These are phyloP conservation scores for Boletus sp. DNA, from an alignment of 768 basidiomycete species.

Conservation along the genomic window DNA sequence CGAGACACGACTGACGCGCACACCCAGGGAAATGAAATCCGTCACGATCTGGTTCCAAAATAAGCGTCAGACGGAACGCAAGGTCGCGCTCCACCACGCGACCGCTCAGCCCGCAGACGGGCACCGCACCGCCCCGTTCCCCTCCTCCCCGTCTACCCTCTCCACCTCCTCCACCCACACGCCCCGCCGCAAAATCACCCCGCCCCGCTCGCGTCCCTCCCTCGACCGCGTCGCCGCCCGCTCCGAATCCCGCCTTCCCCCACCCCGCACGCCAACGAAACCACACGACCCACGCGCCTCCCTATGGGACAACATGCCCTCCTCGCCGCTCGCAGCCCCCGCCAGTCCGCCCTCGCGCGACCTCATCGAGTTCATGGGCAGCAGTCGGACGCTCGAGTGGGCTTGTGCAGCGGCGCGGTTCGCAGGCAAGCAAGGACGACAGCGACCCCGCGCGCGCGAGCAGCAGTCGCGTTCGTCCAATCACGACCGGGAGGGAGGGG, in stretches of 20 bases:
- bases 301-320: conserved; percentile 35
- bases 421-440: conserved; percentile 42
- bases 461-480: background rate
- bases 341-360: conserved; percentile 33
- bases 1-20: conserved; percentile 11
- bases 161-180: conserved; percentile 18
- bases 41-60: conserved; percentile 38
- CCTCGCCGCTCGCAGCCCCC: conserved; percentile 44
- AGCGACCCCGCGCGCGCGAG: conserved; percentile 1
- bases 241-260: conserved; percentile 31
- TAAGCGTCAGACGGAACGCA: conserved; percentile 48
- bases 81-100: conserved; percentile 45
- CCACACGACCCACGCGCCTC: conserved; percentile 30
- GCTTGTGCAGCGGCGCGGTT: conserved; percentile 45
- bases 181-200: conserved; percentile 29
- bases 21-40: conserved; percentile 33
- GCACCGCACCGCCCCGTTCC: conserved; percentile 13
- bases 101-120: conserved; percentile 18
- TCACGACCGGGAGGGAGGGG: conserved; percentile 22
- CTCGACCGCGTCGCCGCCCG: conserved; percentile 32
- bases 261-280: conserved; percentile 30
- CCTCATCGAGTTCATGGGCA: conserved; percentile 29
- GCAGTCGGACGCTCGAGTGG: conserved; percentile 32
- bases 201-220: conserved; percentile 31
- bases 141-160: conserved; percentile 13